Evolutionary conservation across 345 rosid species (phyloP), one percentile per base, ranked within the genome.

Genomic region (Isatis tinctoria): DNA sequence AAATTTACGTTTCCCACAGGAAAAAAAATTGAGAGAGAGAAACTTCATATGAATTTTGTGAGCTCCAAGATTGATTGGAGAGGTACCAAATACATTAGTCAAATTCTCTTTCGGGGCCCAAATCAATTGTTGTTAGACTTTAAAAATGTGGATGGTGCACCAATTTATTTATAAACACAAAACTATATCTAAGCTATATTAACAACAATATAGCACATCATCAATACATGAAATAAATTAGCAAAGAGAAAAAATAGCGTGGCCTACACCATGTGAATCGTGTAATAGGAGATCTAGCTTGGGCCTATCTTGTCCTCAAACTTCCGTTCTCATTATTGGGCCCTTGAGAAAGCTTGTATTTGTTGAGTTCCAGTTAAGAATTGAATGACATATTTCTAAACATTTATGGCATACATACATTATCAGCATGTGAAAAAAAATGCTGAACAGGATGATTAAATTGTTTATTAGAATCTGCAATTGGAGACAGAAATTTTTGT

Each of bases 11-110:
- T 56, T 10, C 22, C 60, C 57, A 57, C 72, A 45, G 40, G 49
- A 39, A 49, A 27, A 37, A 67, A 67, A 8, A 67, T 28, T 67
- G 52, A 48, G n/a, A 47, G 10, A 48, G 14, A 13, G 27, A 48
- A 57, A 66, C 62, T 49, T 59, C 68, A 5, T 20, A 22, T 39
- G 73, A 41, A 32, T 59, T 27, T 48, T 48, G 61, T 60, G 24
- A 67, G 36, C 54, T 52, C 53, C 45, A n/a, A 66, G 24, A 17
- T 58, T 47, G 44, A 48, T 45, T 57, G 22, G 51, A 27, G 40
- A 33, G 53, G 6, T 72, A 20, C 27, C 26, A 72, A 49, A 72
- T 14, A 39, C 60, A 11, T 16, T 39, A 18, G 14, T 44, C 27
- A 36, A 24, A 26, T 43, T 45, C 35, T 35, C 22, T 36, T 47